These are phyloP conservation scores for Epichloe coenophiala DNA, from an alignment of 2,329 filamentous ascomycete species.

Conservation along the genomic window DNA sequence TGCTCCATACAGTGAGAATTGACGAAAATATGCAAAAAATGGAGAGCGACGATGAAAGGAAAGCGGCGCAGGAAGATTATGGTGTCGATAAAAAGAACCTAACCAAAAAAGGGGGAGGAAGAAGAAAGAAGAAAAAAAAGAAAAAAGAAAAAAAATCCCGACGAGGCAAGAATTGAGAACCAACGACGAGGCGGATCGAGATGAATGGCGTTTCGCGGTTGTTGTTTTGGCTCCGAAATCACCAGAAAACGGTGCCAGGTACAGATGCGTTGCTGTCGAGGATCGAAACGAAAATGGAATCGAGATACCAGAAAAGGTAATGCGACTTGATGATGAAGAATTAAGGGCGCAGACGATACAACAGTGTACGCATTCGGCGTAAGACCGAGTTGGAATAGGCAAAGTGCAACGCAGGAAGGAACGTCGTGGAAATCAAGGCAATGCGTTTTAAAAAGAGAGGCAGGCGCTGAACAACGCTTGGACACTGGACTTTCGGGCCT, in stretches of 20 bases:
- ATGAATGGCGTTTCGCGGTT: not conserved
- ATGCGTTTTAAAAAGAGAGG: not conserved
- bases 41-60: slow-evolving; percentile 2
- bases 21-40: not conserved
- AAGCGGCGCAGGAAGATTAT: slow-evolving; percentile 13
- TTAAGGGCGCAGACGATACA: not conserved
- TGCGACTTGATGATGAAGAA: not conserved
- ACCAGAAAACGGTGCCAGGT: not conserved
- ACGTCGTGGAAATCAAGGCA: slow-evolving; percentile 1
- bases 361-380: not conserved
- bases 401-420: not conserved
- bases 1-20: slow-evolving; percentile 2
- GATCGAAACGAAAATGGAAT: not conserved
- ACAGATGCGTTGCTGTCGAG: not conserved
- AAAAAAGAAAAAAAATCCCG: slow-evolving; percentile 6
- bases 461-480: slow-evolving; percentile 1
- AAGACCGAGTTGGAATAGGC: not conserved
- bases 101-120: slow-evolving; percentile 21
- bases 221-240: not conserved
- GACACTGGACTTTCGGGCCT: not conserved
- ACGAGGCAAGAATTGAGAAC: not conserved
- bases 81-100: slow-evolving; percentile 16
- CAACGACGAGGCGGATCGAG: not conserved
- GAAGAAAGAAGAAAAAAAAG: too few relatives aligned
- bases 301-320: not conserved